These are phyloP conservation scores for Phytophthora nicotianae DNA, from an alignment of 352 stramenopile species.

Conservation along the genomic window DNA sequence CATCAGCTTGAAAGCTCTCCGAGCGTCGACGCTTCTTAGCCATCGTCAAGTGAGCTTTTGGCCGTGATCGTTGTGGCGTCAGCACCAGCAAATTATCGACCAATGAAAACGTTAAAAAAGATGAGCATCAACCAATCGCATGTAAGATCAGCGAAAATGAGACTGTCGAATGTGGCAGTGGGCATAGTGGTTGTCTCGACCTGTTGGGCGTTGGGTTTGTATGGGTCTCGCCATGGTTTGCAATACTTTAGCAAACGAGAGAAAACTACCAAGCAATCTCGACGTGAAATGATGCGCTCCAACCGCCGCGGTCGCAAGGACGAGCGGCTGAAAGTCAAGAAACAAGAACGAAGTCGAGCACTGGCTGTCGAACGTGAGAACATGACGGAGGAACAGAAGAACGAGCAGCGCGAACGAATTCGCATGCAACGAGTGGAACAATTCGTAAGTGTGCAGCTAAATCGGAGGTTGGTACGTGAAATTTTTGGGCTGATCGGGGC, in stretches of 20 bases:
- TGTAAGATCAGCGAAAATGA: slow-evolving; percentile 9
- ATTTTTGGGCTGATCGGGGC: not conserved
- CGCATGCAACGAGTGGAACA: slow-evolving; percentile 80
- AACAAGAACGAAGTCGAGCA: slow-evolving; percentile 17
- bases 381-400: slow-evolving; percentile 53
- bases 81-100: slow-evolving; percentile 29
- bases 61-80: slow-evolving; percentile 6
- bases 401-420: slow-evolving; percentile 56
- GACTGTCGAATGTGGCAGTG: slow-evolving; percentile 8
- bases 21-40: slow-evolving; percentile 48
- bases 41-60: slow-evolving; percentile 27
- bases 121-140: slow-evolving; percentile 5
- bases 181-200: slow-evolving; percentile 1
- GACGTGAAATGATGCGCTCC: slow-evolving; percentile 20
- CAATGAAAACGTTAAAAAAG: slow-evolving; percentile 23
- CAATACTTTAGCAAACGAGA: not conserved
- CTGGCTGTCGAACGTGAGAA: slow-evolving; percentile 7
- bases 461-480: not conserved
- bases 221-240: not conserved
- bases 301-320: slow-evolving; percentile 45
- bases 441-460: slow-evolving; percentile 51
- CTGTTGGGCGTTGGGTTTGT: slow-evolving; percentile 11
- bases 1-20: slow-evolving; percentile 30
- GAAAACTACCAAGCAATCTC: slow-evolving; percentile 20
- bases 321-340: slow-evolving; percentile 31